These are phyloP conservation scores for Herpotrichia juniperi DNA, from an alignment of 2,329 filamentous ascomycete genomes.

Conservation along the genomic window DNA sequence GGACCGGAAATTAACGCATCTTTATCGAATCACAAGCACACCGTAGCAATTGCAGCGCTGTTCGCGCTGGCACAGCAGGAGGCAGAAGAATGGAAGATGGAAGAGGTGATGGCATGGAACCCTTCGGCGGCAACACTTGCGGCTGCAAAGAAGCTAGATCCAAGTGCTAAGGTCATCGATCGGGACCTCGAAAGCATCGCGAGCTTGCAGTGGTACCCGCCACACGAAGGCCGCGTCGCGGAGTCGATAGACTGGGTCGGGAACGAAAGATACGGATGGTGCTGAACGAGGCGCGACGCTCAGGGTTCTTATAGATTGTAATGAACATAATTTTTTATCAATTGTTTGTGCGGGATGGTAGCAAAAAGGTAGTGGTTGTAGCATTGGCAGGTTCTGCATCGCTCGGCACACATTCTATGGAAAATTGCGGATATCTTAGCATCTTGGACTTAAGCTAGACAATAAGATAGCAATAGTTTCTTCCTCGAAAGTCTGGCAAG, in stretches of 20 bases:
- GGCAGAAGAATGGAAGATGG: conserved; percentile 73
- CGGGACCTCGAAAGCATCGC: conserved; percentile 72
- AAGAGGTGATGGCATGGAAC: conserved; percentile 82
- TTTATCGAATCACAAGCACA: conserved; percentile 21
- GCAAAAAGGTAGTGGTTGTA: too few relatives aligned
- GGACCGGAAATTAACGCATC: conserved; percentile 22
- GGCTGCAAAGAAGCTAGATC: conserved; percentile 54
- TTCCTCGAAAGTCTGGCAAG: conserved; percentile 40
- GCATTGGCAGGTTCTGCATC: too few relatives aligned
- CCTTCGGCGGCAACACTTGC: conserved; percentile 61
- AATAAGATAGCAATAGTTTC: conserved; percentile 16
- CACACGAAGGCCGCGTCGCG: conserved; percentile 49
- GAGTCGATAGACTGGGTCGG: conserved; percentile 71
- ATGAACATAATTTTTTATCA: too few relatives aligned
- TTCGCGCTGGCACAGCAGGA: conserved; percentile 71
- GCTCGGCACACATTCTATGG: too few relatives aligned
- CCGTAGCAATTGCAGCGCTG: conserved; percentile 63
- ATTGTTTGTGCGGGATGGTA: too few relatives aligned
- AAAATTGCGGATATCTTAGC: too few relatives aligned
- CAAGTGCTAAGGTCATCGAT: conserved; percentile 56
- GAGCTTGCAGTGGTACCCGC: conserved; percentile 71
- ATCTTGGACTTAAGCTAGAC: too few relatives aligned
- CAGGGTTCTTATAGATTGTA: too few relatives aligned
- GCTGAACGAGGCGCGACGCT: too few relatives aligned
- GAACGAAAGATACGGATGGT: conserved; percentile 82